Base-by-base conservation (phyloP, 1,284 basidiomycete species). In the Cryptococcus deneoformans region DNA sequence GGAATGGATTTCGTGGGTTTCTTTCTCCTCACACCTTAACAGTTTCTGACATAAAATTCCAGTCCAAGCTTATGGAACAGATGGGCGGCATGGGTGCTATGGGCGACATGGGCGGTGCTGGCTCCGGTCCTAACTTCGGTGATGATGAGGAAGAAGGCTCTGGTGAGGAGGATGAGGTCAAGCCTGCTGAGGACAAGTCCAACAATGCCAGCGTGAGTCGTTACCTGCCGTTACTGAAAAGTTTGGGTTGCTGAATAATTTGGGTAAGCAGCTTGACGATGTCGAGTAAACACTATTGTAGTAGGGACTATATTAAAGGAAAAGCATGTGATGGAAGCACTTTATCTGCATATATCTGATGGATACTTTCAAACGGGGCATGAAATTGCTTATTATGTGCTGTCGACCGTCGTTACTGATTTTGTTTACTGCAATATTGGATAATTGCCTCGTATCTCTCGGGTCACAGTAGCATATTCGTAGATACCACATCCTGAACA, bases 91-190 rank as follows among this genome's bases (percentile, higher is more conserved):
- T 70, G 62, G 55, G 58, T 35, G 67, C 60, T 16, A 69, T 76
- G 60, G 72, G 71, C 42, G 77, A 72, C 39, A 76, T 76, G 68
- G 78, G 74, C 58, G 60, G 63, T 37, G 70, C 66, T 39, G 80
- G 67, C 45, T 79, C 60, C 42, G 68, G 62, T 49, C 69, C 73
- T 37, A 47, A 60, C 52, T 60, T 65, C 53, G 67, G 58, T 36
- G 73, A 58, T 6, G 81, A 80, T 52, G 70, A 54, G 10, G 80
- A 79, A 49, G 85, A 85, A 53, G 80, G 77, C 12, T 85, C 84
- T 53, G 86, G 86, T 44, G 67, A 64, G 48, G 86, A 84, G 40
- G 87, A 48, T 3, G 56, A 46, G 35, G 62, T 60, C 49, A 86
- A 84, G 40, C 87, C 56, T 47, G 60, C 36, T 29, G 50, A 67